These are phyloP conservation scores for Kluyveromyces lactis DNA, from an alignment of 805 yeast species.

Conservation along the genomic window DNA sequence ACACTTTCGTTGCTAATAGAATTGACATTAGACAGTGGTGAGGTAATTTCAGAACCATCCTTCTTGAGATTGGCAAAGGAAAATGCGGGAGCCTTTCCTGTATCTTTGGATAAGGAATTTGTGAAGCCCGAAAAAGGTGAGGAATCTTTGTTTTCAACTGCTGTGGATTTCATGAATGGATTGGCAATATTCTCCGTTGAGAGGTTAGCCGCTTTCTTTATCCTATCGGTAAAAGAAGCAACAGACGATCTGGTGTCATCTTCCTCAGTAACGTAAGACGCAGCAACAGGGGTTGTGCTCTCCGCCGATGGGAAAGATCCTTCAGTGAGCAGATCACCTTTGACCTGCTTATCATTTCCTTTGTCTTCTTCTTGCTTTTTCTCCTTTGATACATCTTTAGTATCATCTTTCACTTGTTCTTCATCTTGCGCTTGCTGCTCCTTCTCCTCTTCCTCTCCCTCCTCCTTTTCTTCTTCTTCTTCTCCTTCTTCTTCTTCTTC, in stretches of 20 bases:
- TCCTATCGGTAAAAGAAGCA: conserved; percentile 19
- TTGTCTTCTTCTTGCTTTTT: background rate
- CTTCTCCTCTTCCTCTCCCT: background rate
- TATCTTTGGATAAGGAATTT: conserved; percentile 12
- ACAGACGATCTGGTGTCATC: conserved; percentile 9
- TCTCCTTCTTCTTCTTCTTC: conserved; percentile 4
- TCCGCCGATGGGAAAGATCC: background rate
- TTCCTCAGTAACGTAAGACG: too few species aligned
- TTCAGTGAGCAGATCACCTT: too few species aligned
- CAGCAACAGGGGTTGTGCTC: background rate
- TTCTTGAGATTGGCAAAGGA: background rate
- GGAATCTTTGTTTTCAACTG: conserved; percentile 1
- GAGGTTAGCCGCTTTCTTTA: conserved; percentile 22
- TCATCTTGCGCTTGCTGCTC: too few species aligned
- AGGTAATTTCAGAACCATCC: too few species aligned
- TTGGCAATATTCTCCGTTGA: conserved; percentile 8
- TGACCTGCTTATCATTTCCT: background rate
- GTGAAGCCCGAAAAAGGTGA: conserved; percentile 25
- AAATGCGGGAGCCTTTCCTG: conserved; percentile 10
- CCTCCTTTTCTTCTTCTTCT: background rate
- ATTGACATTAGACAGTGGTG: too few species aligned
- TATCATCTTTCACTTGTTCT: too few species aligned
- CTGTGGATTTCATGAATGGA: background rate
- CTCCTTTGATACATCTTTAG: background rate
- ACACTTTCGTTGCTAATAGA: too few species aligned